These are phyloP conservation scores for Calonectria leucothoes DNA, from an alignment of 2,329 filamentous ascomycete genomes.

Conservation along the genomic window DNA sequence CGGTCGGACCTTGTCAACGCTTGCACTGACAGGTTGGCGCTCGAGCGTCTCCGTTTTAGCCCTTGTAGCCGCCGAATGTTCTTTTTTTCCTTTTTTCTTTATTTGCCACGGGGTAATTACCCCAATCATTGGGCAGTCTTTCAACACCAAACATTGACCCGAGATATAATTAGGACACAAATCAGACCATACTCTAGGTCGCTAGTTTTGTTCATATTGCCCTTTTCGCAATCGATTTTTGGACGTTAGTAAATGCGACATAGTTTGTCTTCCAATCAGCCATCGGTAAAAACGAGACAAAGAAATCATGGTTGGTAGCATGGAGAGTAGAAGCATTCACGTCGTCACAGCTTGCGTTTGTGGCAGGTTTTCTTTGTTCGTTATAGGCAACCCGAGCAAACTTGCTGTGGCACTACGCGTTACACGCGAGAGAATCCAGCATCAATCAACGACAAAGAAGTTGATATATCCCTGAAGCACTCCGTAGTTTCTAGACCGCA, in stretches of 20 bases:
- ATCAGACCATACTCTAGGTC: neutral
- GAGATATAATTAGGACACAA: neutral
- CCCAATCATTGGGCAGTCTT: neutral
- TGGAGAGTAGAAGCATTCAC: neutral
- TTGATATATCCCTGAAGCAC: neutral
- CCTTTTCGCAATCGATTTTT: neutral
- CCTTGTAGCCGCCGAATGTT: neutral
- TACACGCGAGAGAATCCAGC: neutral
- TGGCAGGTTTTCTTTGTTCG: conserved; percentile 35
- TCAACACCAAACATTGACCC: neutral
- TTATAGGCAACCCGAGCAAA: neutral
- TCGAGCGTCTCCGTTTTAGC: neutral
- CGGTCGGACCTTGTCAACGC: neutral
- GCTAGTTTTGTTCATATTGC: neutral
- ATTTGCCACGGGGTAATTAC: neutral
- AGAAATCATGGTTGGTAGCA: conserved; percentile 19
- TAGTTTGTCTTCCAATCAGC: neutral
- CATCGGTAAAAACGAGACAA: conserved; percentile 23
- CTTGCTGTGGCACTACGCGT: neutral
- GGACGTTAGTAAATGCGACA: neutral
- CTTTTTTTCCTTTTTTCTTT: no score
- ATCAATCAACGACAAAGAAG: neutral
- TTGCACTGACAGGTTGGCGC: neutral
- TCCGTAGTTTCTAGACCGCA: neutral
- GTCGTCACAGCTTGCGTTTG: neutral